Evolutionary conservation across 2,329 filamentous ascomycete genomes (phyloP).

Genomic region (Stenocarpella maydis): DNA sequence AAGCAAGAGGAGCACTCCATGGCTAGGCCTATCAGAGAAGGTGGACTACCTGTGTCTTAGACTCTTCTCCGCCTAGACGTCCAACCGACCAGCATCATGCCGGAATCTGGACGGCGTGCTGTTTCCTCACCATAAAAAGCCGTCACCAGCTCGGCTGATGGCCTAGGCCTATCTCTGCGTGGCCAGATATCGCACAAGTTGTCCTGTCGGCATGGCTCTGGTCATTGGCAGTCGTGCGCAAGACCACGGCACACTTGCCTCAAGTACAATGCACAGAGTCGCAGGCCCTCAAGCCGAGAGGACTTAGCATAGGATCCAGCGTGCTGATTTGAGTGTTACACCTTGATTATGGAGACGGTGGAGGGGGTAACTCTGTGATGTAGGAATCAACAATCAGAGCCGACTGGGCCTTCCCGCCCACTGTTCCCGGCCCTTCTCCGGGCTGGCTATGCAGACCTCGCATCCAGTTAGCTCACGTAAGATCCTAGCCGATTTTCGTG

Average conservation of each 20-base stretch:
- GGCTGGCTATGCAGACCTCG: background rate
- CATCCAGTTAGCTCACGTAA: constrained; percentile 9
- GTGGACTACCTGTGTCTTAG: background rate
- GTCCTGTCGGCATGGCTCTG: background rate
- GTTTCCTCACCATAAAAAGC: background rate
- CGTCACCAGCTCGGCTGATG: background rate
- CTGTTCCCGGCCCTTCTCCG: background rate
- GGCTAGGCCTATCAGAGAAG: background rate
- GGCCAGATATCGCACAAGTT: background rate
- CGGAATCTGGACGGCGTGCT: background rate
- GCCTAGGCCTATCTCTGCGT: background rate
- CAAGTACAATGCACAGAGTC: background rate
- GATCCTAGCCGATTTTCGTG: background rate
- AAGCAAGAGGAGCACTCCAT: background rate
- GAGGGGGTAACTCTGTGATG: background rate
- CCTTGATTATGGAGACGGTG: background rate
- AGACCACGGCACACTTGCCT: background rate
- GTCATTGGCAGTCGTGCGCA: background rate
- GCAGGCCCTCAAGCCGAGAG: no score
- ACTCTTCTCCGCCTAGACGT: background rate
- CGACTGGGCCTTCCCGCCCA: constrained; percentile 1
- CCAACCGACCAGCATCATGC: background rate
- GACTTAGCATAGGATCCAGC: background rate
- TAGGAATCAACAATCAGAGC: background rate
- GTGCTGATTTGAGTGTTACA: background rate